These are phyloP conservation scores for Silene vulgaris DNA, from an alignment of 179 eudicot genomes.

Conservation along the genomic window DNA sequence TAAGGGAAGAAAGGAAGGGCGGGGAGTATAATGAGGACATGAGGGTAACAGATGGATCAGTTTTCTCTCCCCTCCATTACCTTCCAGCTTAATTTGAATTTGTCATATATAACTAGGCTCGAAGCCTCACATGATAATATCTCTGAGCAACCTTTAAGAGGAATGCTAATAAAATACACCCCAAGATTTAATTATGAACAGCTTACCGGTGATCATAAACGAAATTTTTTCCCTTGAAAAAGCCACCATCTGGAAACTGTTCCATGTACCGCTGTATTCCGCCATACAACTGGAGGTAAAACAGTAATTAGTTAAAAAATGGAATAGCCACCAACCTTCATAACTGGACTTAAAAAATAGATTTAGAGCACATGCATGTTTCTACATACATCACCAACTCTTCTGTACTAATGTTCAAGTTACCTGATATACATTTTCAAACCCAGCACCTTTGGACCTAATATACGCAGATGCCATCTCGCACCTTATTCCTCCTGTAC, in stretches of 20 bases:
- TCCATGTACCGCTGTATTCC: conserved; percentile 92
- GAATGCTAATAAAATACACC: no score
- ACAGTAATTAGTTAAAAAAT: neutral
- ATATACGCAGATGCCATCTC: conserved; percentile 99
- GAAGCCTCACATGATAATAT: neutral
- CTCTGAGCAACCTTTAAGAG: no score
- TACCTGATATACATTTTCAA: conserved; percentile 96
- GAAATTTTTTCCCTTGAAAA: conserved; percentile 87
- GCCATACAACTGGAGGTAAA: conserved; percentile 61
- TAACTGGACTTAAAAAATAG: neutral
- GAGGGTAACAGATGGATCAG: no score
- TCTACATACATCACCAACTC: neutral
- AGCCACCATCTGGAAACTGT: conserved; percentile 92
- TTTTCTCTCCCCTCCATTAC: no score
- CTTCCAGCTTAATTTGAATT: no score
- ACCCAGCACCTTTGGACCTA: conserved; percentile 85
- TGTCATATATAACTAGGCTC: conserved; percentile 1
- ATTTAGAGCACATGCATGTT: neutral
- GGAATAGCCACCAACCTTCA: neutral
- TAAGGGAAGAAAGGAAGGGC: neutral
- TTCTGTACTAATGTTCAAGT: conserved; percentile 9
- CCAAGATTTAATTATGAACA: neutral
- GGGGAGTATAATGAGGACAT: neutral
- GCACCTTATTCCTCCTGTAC: conserved; percentile 98
- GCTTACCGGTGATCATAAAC: conserved; percentile 88